Base-by-base conservation (phyloP, 768 basidiomycete genomes). In the Hydnomerulius pinastri region DNA sequence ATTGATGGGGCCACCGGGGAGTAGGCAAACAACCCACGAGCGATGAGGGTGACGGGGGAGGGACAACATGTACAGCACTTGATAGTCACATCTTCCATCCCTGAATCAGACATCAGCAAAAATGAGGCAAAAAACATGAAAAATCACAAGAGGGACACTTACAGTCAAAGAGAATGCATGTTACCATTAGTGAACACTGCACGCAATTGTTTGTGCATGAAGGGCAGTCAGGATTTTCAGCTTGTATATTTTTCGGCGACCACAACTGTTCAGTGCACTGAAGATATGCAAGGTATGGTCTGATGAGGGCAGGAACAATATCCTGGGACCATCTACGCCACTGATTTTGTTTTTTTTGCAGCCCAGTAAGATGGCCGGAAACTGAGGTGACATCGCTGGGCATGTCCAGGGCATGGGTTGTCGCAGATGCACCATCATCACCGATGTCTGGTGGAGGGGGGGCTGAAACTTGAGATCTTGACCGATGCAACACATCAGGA, bases 1-100 rank as follows among this genome's bases (percentile, higher is more conserved):
- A 73, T 50, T 20, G 63, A 61, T 2, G 71, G 71, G 2, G 40
- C 33, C 2, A 59, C 13, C 1, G 71, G 71, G 9, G 67, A 50
- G 27, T 56, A 64, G 10, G 69, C 58, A 43, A 71, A 67, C 10
- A 62, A 49, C 1, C 66, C 66, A 8, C n/a, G 32, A 30, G 38
- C 13, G 0, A 71, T 40, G 3, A 70, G 63, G 21, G 69, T 64
- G 11, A 36, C 18, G 9, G 66, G 49, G 3, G 50, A 62, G 43
- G 50, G 47, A 4, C 29, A 48, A 54, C 49, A 62, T 8, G 38
- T 4, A 46, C 53, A 67, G 21, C 24, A 10, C 11, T 20, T 25
- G 27, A 56, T 53, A 8, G 13, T 9, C 2, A 53, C 45, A 12
- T 46, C 37, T 48, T 56, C 46, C 32, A 56, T 27, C 20, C 24